Conservation (phyloP, 2,329 filamentous ascomycete species). For the Gnomoniopsis sp. region DNA sequence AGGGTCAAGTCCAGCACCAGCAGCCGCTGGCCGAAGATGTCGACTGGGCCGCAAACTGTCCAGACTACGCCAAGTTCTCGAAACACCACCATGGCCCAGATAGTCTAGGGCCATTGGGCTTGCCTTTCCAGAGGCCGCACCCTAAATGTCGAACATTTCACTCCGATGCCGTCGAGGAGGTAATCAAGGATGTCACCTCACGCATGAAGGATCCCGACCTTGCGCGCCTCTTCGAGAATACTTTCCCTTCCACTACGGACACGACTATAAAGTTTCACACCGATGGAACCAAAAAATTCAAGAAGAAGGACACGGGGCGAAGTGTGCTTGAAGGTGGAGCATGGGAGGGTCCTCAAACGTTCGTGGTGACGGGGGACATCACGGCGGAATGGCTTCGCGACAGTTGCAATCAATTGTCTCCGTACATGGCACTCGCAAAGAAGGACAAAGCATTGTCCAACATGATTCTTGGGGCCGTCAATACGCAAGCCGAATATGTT, state of each 20-base stretch:
- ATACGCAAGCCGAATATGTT: slow-evolving; percentile 92
- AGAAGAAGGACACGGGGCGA: slow-evolving; percentile 35
- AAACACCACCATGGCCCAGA: slow-evolving; percentile 62
- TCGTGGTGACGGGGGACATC: slow-evolving; percentile 89
- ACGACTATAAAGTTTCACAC: slow-evolving; percentile 88
- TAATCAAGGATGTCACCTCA: slow-evolving; percentile 77
- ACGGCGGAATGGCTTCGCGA: slow-evolving; percentile 93
- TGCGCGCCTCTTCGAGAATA: slow-evolving; percentile 89
- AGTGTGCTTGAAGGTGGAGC: slow-evolving; percentile 47
- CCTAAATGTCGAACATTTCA: slow-evolving; percentile 83
- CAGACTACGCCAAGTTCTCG: slow-evolving; percentile 62
- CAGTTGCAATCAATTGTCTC: slow-evolving; percentile 83
- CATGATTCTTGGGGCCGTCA: slow-evolving; percentile 88
- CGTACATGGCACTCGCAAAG: slow-evolving; percentile 82
- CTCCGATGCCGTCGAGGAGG: slow-evolving; percentile 80
- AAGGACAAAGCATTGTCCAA: slow-evolving; percentile 75
- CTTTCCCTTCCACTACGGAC: slow-evolving; percentile 88
- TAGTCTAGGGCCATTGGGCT: slow-evolving; percentile 71
- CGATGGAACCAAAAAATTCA: slow-evolving; percentile 45
- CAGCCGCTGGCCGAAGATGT: slow-evolving; percentile 30
- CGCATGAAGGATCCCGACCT: slow-evolving; percentile 83
- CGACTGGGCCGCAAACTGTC: slow-evolving; percentile 45
- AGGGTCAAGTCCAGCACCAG: background rate
- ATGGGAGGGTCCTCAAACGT: slow-evolving; percentile 85
- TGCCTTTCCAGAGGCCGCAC: slow-evolving; percentile 85